Evolutionary conservation across 2,329 filamentous ascomycete genomes (phyloP).

Genomic region (Hirsutella minnesotensis): DNA sequence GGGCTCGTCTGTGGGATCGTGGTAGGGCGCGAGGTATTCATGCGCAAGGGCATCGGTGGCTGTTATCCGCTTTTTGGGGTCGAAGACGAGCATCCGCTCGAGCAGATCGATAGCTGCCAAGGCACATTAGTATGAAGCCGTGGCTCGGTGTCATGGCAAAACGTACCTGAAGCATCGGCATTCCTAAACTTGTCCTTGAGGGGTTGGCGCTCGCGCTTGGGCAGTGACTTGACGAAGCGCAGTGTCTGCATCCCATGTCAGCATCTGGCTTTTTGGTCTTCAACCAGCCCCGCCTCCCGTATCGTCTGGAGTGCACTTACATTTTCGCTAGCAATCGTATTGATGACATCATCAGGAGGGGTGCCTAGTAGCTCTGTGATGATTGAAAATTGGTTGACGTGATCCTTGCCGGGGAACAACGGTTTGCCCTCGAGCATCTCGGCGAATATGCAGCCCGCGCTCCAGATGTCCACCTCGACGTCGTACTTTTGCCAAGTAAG

Average conservation of each 20-base stretch:
- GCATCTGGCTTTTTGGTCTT: not conserved
- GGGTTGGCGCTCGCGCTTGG: slow-evolving; percentile 84
- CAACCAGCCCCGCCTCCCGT: not conserved
- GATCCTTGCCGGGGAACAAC: slow-evolving; percentile 95
- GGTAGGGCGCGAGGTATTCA: slow-evolving; percentile 90
- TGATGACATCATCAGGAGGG: slow-evolving; percentile 94
- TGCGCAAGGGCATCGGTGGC: slow-evolving; percentile 78
- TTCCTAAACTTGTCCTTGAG: slow-evolving; percentile 88
- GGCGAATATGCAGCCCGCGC: slow-evolving; percentile 95
- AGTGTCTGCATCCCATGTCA: slow-evolving; percentile 52
- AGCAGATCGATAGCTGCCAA: slow-evolving; percentile 74
- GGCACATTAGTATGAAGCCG: not conserved
- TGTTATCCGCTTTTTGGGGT: slow-evolving; percentile 90
- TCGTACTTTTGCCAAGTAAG: slow-evolving; percentile 99
- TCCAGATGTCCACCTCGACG: slow-evolving; percentile 98
- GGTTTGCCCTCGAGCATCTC: slow-evolving; percentile 99
- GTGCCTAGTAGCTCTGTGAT: slow-evolving; percentile 96
- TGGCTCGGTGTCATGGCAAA: not conserved
- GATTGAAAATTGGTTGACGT: slow-evolving; percentile 99
- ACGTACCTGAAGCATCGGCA: slow-evolving; percentile 69
- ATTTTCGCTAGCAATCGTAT: slow-evolving; percentile 97
- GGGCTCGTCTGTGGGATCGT: slow-evolving; percentile 94
- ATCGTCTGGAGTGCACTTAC: slow-evolving; percentile 41
- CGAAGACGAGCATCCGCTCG: slow-evolving; percentile 95
- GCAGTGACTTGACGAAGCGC: slow-evolving; percentile 92